phyloP scores from a whole-genome alignment of 73 alveolate genomes.

The Paraurostyla sp. region DNA sequence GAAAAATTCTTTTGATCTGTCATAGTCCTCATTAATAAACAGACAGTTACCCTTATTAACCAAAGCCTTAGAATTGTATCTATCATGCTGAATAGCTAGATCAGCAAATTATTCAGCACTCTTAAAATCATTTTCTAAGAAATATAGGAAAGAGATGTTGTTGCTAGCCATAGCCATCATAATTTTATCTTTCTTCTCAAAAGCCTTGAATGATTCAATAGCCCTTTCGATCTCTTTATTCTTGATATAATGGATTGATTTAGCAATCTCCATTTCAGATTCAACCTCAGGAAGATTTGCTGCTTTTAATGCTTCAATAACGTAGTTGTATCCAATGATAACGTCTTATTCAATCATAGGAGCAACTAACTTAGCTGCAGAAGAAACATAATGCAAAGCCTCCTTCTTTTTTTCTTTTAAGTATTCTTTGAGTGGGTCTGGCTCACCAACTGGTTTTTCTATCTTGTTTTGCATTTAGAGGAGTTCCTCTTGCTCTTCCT shows the following conservation, averaged over 20 bases:
- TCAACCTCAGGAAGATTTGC: constrained; percentile 95
- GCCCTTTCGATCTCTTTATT: constrained; percentile 97
- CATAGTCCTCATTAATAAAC: constrained; percentile 97
- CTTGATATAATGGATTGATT: constrained; percentile 95
- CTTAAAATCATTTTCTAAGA: constrained; percentile 97
- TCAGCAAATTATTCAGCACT: constrained; percentile 99
- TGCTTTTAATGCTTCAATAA: constrained; percentile 92
- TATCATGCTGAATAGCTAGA: constrained; percentile 98
- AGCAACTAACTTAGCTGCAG: constrained; percentile 96
- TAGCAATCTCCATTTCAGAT: constrained; percentile 97
- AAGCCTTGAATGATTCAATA: constrained; percentile 93
- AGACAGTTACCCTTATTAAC: constrained; percentile 99
- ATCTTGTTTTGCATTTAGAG: constrained; percentile 83
- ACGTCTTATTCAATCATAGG: constrained; percentile 96
- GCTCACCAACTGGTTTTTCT: constrained; percentile 71
- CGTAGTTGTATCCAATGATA: constrained; percentile 92
- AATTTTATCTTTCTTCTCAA: constrained; percentile 98
- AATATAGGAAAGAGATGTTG: constrained; percentile 96
- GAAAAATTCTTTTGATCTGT: constrained; percentile 98
- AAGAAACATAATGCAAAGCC: constrained; percentile 85
- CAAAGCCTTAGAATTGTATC: constrained; percentile 99
- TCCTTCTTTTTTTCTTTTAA: constrained; percentile 94
- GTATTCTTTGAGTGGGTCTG: constrained; percentile 96
- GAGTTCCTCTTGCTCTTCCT: constrained; percentile 91
- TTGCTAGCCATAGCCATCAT: constrained; percentile 99